phyloP scores from a whole-genome alignment of 1,284 basidiomycete genomes.

The Apiotrichum porosum region DNA sequence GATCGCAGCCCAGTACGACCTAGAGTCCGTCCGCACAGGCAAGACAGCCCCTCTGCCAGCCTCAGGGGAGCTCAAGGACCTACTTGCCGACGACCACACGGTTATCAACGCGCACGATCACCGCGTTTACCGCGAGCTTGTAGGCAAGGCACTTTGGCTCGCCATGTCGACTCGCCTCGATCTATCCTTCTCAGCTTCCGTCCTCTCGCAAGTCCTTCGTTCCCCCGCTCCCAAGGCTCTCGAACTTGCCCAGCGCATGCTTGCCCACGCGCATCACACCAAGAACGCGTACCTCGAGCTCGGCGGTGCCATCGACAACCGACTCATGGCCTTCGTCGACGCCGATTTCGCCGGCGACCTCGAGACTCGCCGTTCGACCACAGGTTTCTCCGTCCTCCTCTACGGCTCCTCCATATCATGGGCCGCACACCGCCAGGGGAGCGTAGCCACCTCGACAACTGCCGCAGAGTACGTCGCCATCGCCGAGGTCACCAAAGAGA shows the following conservation, averaged over 20 bases:
- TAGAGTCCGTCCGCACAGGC: background rate
- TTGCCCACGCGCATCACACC: constrained; percentile 50
- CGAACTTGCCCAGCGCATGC: constrained; percentile 47
- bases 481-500: constrained; percentile 52
- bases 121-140: constrained; percentile 18
- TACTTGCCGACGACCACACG: background rate
- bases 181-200: constrained; percentile 27
- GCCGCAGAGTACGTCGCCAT: constrained; percentile 52
- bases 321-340: background rate
- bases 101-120: background rate
- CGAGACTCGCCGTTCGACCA: constrained; percentile 35
- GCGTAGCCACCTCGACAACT: constrained; percentile 44
- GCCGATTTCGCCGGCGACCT: constrained; percentile 1
- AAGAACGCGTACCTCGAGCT: constrained; percentile 26
- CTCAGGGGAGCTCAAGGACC: background rate
- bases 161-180: constrained; percentile 27
- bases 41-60: constrained; percentile 11
- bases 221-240: constrained; percentile 40
- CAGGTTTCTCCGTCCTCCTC: constrained; percentile 47
- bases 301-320: constrained; percentile 23
- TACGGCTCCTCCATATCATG: constrained; percentile 46
- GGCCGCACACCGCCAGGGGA: constrained; percentile 47
- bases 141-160: constrained; percentile 32
- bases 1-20: constrained; percentile 39
- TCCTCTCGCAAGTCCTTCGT: constrained; percentile 20